Evolutionary conservation across 2,329 filamentous ascomycete genomes (phyloP).

Genomic region (Teratosphaeriaceae sp.): DNA sequence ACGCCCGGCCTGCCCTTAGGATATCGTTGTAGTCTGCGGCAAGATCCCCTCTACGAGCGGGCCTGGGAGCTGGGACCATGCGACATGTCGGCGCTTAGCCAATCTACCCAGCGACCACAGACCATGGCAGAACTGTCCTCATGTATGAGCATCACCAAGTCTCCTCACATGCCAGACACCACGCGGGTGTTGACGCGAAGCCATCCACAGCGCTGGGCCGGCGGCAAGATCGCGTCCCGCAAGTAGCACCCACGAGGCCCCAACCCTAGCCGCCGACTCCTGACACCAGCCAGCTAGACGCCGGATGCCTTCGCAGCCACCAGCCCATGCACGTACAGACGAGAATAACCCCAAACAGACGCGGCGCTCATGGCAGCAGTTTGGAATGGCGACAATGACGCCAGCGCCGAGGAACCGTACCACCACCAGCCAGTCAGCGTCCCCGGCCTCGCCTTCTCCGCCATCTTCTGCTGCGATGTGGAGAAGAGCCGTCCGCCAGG

Average conservation of each 20-base stretch:
- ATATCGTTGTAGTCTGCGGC: too few species aligned
- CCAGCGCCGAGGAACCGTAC: slow-evolving; percentile 11
- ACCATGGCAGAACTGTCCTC: too few species aligned
- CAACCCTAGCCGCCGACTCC: slow-evolving; percentile 5
- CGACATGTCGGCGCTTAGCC: too few species aligned
- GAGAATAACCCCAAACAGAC: slow-evolving; percentile 24
- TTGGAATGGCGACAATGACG: slow-evolving; percentile 16
- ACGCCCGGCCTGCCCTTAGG: too few species aligned
- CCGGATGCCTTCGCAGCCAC: neutral
- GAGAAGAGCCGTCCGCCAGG: slow-evolving; percentile 13
- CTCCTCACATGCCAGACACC: neutral
- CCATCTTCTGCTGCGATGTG: slow-evolving; percentile 5
- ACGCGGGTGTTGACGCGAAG: neutral
- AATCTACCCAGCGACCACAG: too few species aligned
- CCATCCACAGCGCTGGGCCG: neutral
- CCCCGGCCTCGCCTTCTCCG: slow-evolving; percentile 2
- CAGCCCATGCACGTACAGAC: slow-evolving; percentile 1
- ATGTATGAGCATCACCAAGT: neutral
- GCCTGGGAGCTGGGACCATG: too few species aligned
- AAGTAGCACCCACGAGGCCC: slow-evolving; percentile 8
- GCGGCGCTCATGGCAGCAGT: slow-evolving; percentile 18
- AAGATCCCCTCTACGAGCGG: too few species aligned
- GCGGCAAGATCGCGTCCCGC: neutral
- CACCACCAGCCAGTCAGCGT: slow-evolving; percentile 13
- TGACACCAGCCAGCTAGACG: neutral